phyloP scores from a whole-genome alignment of 2,329 filamentous ascomycete genomes.

The Penicillium crustosum region DNA sequence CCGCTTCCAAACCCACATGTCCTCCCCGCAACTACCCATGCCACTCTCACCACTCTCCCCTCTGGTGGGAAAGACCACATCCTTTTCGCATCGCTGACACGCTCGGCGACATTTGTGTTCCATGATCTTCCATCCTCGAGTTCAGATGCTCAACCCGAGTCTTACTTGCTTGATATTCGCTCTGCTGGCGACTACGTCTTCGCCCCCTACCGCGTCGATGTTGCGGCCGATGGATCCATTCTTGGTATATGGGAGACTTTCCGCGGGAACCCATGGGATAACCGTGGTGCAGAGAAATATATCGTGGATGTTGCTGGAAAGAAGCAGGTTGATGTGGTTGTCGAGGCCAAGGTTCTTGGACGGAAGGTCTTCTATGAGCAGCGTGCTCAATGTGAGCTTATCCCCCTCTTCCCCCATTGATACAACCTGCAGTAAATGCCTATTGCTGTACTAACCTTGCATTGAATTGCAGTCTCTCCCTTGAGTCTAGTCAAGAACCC shows the following conservation, averaged over 20 bases:
- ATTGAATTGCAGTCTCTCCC: conserved; percentile 62
- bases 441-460: conserved; percentile 7
- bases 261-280: conserved; percentile 84
- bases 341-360: conserved; percentile 63
- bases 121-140: conserved; percentile 56
- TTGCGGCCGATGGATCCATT: conserved; percentile 46
- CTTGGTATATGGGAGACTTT: conserved; percentile 79
- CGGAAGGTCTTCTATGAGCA: conserved; percentile 75
- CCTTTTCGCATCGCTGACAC: conserved; percentile 63
- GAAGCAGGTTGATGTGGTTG: conserved; percentile 45
- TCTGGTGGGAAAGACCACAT: conserved; percentile 49
- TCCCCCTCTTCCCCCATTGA: neutral
- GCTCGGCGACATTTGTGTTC: conserved; percentile 73
- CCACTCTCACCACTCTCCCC: conserved; percentile 49
- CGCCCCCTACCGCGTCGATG: conserved; percentile 75
- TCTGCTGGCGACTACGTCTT: conserved; percentile 69
- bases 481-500: conserved; percentile 84
- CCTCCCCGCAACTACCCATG: conserved; percentile 50
- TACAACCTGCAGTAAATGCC: neutral
- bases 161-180: conserved; percentile 81
- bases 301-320: conserved; percentile 31
- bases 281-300: conserved; percentile 63
- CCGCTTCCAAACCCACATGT: conserved; percentile 46
- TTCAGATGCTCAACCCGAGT: conserved; percentile 35
- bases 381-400: conserved; percentile 68